These are phyloP conservation scores for Entamoeba dispar DNA, from an alignment of 208 protist genomes.

Conservation along the genomic window DNA sequence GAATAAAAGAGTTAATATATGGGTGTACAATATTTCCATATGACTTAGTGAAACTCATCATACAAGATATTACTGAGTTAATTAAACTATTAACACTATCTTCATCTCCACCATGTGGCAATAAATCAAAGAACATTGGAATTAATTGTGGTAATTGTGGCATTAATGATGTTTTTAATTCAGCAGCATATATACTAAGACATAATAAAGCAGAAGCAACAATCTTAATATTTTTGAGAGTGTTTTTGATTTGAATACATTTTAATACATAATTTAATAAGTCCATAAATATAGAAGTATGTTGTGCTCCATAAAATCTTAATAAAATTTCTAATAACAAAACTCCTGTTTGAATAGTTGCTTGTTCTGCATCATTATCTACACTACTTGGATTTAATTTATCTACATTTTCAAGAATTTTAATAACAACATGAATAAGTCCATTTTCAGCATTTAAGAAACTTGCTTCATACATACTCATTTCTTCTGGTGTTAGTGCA, in stretches of 20 bases:
- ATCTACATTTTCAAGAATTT: not conserved
- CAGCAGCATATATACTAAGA: not conserved
- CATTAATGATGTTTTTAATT: not conserved
- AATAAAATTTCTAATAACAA: not conserved
- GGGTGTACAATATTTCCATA: not conserved
- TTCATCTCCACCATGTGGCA: not conserved
- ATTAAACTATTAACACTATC: not conserved
- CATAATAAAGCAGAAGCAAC: not conserved
- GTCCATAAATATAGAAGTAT: not conserved
- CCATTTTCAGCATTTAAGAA: not conserved
- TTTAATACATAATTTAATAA: not conserved
- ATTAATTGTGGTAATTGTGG: not conserved
- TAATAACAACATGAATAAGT: not conserved
- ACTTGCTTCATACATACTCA: not conserved
- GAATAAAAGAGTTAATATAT: not conserved
- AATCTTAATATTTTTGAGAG: not conserved
- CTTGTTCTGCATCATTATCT: not conserved
- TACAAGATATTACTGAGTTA: not conserved
- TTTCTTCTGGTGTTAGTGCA: not conserved
- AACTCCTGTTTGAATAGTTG: not conserved
- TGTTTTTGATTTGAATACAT: not conserved
- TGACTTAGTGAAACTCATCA: not conserved
- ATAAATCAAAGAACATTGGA: not conserved
- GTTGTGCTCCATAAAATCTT: not conserved
- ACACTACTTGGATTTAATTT: not conserved